Evolutionary conservation across 345 rosid genomes (phyloP).

Genomic region (Aquilaria sinensis): DNA sequence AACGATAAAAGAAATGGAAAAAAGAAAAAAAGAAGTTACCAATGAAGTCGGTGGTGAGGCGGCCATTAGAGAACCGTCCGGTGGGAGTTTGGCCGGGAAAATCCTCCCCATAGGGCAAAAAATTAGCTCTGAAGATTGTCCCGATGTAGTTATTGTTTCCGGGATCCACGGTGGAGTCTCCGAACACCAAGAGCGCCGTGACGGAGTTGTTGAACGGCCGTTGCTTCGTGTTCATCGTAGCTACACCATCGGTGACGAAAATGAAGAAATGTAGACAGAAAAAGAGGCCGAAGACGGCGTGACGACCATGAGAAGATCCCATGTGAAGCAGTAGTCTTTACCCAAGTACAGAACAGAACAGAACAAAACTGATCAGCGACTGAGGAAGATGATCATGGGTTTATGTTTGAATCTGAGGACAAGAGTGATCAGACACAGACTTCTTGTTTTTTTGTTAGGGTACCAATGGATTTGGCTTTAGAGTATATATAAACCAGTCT

Average conservation of each 20-base stretch:
- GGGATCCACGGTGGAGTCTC: constrained; percentile 91
- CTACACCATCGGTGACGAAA: constrained; percentile 12
- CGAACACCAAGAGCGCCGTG: constrained; percentile 56
- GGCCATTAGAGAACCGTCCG: constrained; percentile 80
- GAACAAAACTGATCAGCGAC: too few species aligned
- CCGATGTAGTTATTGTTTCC: constrained; percentile 67
- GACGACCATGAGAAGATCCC: constrained; percentile 6
- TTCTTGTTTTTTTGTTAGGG: too few species aligned
- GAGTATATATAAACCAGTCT: too few species aligned
- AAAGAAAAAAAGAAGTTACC: constrained; percentile 26
- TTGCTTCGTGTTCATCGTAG: background rate
- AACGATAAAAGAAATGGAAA: background rate
- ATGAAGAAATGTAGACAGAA: constrained; percentile 7
- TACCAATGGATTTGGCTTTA: too few species aligned
- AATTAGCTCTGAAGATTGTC: constrained; percentile 50
- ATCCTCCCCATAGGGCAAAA: constrained; percentile 73
- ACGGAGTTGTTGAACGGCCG: constrained; percentile 23
- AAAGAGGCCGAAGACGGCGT: constrained; percentile 16
- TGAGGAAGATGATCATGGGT: too few species aligned
- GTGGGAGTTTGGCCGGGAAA: constrained; percentile 46
- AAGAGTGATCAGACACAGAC: too few species aligned
- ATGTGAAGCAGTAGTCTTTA: background rate
- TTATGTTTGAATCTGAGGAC: too few species aligned
- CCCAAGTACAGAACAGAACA: too few species aligned
- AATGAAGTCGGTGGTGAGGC: constrained; percentile 56